Percentiles rank a stretch among this genome's conserved stretches.
Conservation (phyloP, 768 basidiomycete species). For the Tremella fuciformis region DNA sequence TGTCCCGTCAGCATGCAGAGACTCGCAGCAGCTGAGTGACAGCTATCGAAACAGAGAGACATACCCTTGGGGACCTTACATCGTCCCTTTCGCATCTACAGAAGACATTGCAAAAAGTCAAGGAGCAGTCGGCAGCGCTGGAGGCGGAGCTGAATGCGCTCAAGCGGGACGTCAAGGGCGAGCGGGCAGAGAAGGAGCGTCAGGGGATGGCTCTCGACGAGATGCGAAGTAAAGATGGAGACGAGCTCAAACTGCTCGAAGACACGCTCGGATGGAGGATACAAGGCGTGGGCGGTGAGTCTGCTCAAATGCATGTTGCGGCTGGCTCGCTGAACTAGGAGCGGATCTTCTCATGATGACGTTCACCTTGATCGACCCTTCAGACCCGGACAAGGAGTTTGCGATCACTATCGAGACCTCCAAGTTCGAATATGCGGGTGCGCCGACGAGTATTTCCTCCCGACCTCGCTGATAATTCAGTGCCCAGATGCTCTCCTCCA, state of each 20-base stretch:
- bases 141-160: slow-evolving; percentile 37
- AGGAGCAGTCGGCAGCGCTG: slow-evolving; percentile 36
- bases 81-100: slow-evolving; percentile 69
- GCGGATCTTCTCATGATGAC: slow-evolving; percentile 68
- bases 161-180: slow-evolving; percentile 24
- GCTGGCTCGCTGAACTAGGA: slow-evolving; percentile 13
- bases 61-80: slow-evolving; percentile 57
- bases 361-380: slow-evolving; percentile 65
- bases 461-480: slow-evolving; percentile 54
- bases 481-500: slow-evolving; percentile 73
- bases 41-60: slow-evolving; percentile 46
- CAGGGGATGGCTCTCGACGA: slow-evolving; percentile 62
- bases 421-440: slow-evolving; percentile 64
- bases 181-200: slow-evolving; percentile 62
- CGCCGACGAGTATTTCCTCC: slow-evolving; percentile 27
- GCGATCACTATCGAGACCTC: slow-evolving; percentile 75
- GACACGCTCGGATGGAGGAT: slow-evolving; percentile 62
- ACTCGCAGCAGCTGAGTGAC: slow-evolving; percentile 56
- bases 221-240: slow-evolving; percentile 58
- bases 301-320: neutral
- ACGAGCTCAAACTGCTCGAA: slow-evolving; percentile 63
- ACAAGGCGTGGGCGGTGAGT: slow-evolving; percentile 68
- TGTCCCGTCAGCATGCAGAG: slow-evolving; percentile 27
- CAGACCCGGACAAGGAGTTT: slow-evolving; percentile 63
- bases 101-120: slow-evolving; percentile 64